A percentile compares a stretch with the other conserved stretches of the same genome.
These are phyloP conservation scores for Suillus clintonianus DNA, from an alignment of 768 basidiomycete genomes.

Conservation along the genomic window DNA sequence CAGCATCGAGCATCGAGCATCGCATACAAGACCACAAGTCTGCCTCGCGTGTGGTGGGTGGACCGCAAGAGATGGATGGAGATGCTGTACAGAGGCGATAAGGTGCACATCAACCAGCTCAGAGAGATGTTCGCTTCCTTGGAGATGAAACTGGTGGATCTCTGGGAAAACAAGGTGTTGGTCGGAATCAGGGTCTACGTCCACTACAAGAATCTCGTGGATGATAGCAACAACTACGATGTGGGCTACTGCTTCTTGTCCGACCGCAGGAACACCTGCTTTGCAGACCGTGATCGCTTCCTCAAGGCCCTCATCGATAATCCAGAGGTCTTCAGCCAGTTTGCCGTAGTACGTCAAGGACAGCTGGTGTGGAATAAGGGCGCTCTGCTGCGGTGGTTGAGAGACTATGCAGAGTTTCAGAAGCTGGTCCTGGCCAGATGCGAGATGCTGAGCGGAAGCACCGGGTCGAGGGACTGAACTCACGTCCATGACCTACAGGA, in stretches of 20 bases:
- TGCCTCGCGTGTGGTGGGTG: conserved; percentile 8
- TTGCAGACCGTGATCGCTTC: neutral
- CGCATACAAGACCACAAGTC: neutral
- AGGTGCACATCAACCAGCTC: neutral
- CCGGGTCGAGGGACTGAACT: conserved; percentile 5
- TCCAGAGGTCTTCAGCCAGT: neutral
- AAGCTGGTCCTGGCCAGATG: neutral
- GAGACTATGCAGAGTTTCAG: conserved; percentile 10
- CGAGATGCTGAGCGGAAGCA: conserved; percentile 16
- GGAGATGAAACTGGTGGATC: neutral
- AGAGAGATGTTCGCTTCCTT: neutral
- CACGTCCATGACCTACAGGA: neutral
- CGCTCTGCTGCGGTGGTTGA: neutral
- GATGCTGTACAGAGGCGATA: conserved; percentile 4
- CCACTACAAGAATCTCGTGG: neutral
- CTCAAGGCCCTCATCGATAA: neutral
- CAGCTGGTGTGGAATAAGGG: neutral
- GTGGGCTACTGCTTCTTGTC: conserved; percentile 5
- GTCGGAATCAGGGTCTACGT: conserved; percentile 3
- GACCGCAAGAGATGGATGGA: neutral
- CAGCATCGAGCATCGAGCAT: conserved; percentile 5
- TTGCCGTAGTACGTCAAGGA: neutral
- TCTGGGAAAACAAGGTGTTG: conserved; percentile 20
- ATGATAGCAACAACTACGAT: conserved; percentile 1
- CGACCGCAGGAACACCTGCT: neutral